A percentile compares a stretch with the other conserved stretches of the same genome.
Conservation (phyloP, 257 asterid genomes). For the Verbena officinalis region DNA sequence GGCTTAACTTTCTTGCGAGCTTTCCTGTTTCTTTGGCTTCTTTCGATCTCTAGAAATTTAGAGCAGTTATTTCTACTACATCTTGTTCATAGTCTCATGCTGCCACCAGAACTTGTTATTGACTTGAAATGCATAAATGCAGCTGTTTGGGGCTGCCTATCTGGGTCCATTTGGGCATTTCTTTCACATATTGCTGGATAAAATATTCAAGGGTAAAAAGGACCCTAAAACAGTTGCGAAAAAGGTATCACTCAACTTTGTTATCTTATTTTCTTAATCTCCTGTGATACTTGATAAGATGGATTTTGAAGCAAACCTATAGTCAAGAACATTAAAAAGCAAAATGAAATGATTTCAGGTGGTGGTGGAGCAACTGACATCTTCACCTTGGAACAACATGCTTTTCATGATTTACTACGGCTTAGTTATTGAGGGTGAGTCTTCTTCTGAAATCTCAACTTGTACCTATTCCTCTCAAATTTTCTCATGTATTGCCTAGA, state of each 20-base stretch:
- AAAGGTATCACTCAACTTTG: constrained; percentile 57
- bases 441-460: constrained; percentile 11
- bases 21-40: constrained; percentile 5
- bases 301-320: neutral
- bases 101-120: constrained; percentile 2
- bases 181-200: constrained; percentile 79
- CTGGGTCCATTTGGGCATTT: constrained; percentile 94
- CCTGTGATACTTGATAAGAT: neutral
- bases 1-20: neutral
- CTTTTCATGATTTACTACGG: constrained; percentile 94
- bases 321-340: neutral
- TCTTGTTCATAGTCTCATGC: constrained; percentile 1
- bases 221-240: constrained; percentile 85
- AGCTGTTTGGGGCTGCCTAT: constrained; percentile 89
- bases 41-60: neutral
- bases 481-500: too few relatives aligned
- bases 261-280: constrained; percentile 3
- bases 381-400: constrained; percentile 93
- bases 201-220: constrained; percentile 87
- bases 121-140: constrained; percentile 33
- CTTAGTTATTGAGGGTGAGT: constrained; percentile 81
- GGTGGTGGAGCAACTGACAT: constrained; percentile 80
- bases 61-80: neutral
- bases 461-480: neutral
- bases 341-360: constrained; percentile 60